These are phyloP conservation scores for Verticillium alfalfae DNA, from an alignment of 2,329 filamentous ascomycete genomes.

Conservation along the genomic window DNA sequence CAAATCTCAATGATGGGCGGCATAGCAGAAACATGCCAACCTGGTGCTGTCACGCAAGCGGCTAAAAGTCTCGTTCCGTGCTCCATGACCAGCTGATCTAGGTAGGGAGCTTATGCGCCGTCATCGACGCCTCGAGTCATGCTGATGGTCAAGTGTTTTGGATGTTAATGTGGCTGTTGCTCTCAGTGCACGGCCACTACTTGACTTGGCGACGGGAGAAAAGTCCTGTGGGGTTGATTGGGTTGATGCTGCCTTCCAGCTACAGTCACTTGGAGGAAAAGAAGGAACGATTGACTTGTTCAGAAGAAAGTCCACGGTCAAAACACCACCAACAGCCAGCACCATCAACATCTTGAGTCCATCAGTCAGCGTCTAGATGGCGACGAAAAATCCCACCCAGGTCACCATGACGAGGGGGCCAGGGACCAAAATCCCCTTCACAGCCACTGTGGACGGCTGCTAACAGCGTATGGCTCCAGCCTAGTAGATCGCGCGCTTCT, in stretches of 20 bases:
- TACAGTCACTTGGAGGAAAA: too few species aligned
- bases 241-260: too few species aligned
- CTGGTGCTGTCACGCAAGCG: too few species aligned
- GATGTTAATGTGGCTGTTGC: neutral
- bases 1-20: too few species aligned
- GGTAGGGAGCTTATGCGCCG: too few species aligned
- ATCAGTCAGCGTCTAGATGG: neutral
- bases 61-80: too few species aligned
- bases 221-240: too few species aligned
- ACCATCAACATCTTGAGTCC: neutral
- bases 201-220: too few species aligned
- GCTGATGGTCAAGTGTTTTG: neutral
- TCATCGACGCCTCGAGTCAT: too few species aligned
- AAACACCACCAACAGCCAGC: neutral
- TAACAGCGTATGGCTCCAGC: neutral
- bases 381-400: too few species aligned
- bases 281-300: neutral
- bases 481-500: neutral
- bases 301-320: neutral
- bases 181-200: neutral
- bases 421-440: neutral
- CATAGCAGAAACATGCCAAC: too few species aligned
- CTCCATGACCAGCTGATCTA: too few species aligned
- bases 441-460: neutral
- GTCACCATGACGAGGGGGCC: neutral